A percentile compares a stretch with the other conserved stretches of the same genome.
phyloP scores from a whole-genome alignment of 352 stramenopile species.

The Bremia lactucae region DNA sequence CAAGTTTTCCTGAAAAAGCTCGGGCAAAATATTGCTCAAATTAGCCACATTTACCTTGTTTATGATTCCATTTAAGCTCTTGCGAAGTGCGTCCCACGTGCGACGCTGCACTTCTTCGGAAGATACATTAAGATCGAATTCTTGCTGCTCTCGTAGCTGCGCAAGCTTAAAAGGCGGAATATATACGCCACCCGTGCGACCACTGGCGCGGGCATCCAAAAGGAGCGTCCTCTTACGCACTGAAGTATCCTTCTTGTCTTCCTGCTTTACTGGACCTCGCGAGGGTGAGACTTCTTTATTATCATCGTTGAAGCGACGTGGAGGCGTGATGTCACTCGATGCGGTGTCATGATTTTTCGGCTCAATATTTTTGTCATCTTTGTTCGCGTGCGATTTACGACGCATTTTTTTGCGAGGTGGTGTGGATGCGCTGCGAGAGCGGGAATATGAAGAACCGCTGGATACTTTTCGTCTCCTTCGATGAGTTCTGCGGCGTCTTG shows the following conservation, averaged over 20 bases:
- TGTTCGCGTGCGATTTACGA: neutral
- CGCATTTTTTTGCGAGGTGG: conserved; percentile 26
- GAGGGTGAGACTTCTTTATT: neutral
- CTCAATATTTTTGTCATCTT: neutral
- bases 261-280: neutral
- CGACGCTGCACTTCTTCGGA: conserved; percentile 84
- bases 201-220: conserved; percentile 29
- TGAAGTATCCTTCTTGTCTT: conserved; percentile 10
- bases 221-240: conserved; percentile 8
- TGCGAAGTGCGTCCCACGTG: conserved; percentile 93
- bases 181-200: conserved; percentile 86
- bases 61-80: conserved; percentile 97
- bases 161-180: conserved; percentile 89
- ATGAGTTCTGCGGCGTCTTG: conserved; percentile 18
- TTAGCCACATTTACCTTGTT: conserved; percentile 94
- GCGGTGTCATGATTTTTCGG: conserved; percentile 7
- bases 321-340: conserved; percentile 7
- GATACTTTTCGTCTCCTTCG: too few species aligned
- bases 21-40: conserved; percentile 91
- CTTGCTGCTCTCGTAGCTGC: conserved; percentile 46
- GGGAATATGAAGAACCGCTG: conserved; percentile 14
- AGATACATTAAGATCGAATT: conserved; percentile 16
- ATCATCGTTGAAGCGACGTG: conserved; percentile 2
- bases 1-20: conserved; percentile 97
- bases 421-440: conserved; percentile 13